Conservation (phyloP, 352 stramenopile species). For the Phytophthora colocasiae region DNA sequence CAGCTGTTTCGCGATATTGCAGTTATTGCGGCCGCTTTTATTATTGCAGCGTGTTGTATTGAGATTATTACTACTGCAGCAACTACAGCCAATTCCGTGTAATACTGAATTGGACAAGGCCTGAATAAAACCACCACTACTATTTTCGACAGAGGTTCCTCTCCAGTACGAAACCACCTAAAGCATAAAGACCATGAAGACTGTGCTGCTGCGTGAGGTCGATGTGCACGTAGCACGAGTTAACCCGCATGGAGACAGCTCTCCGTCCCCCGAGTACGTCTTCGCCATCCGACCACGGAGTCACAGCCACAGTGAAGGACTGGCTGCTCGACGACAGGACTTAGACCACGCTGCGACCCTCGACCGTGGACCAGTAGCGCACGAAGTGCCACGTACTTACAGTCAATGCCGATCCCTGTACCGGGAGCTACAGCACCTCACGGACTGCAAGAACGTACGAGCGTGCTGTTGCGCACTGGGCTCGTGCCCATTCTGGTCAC, state of each 20-base stretch:
- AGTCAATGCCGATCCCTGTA: constrained; percentile 63
- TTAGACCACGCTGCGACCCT: constrained; percentile 33
- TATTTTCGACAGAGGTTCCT: no score
- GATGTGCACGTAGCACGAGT: constrained; percentile 55
- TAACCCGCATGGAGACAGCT: constrained; percentile 18
- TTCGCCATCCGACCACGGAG: constrained; percentile 46
- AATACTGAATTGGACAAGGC: no score
- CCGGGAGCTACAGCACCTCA: constrained; percentile 44
- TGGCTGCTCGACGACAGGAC: constrained; percentile 26
- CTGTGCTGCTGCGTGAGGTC: constrained; percentile 57
- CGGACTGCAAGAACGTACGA: constrained; percentile 44
- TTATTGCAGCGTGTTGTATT: no score
- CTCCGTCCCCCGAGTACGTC: constrained; percentile 53
- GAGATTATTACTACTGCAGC: no score
- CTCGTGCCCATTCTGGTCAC: constrained; percentile 70
- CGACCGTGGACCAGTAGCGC: constrained; percentile 28
- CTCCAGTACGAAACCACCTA: constrained; percentile 12
- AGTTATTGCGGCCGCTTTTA: no score
- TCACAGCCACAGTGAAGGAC: constrained; percentile 13
- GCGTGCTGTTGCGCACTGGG: constrained; percentile 60
- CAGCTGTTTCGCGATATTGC: no score
- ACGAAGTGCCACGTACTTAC: constrained; percentile 62
- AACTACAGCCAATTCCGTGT: no score
- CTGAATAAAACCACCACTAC: no score
- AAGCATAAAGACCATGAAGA: constrained; percentile 33